These are phyloP conservation scores for Nemania serpens DNA, from an alignment of 2,329 filamentous ascomycete genomes.

Conservation along the genomic window DNA sequence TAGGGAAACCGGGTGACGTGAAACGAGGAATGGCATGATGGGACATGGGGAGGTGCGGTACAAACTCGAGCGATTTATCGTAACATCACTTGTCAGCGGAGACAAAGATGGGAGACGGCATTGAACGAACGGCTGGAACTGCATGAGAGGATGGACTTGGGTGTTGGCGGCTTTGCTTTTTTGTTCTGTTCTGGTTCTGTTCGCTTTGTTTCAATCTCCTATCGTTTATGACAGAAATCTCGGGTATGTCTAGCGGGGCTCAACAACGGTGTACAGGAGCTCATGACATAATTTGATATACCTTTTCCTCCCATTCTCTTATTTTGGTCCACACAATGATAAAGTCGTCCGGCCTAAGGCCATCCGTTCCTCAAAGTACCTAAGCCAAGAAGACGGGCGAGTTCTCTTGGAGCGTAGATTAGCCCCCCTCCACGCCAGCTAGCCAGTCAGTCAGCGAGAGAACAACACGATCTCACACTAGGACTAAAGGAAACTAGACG, in stretches of 20 bases:
- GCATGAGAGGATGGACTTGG: slow-evolving; percentile 8
- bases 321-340: too few relatives aligned
- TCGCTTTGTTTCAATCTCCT: background rate
- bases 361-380: too few relatives aligned
- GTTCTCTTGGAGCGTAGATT: background rate
- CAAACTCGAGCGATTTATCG: background rate
- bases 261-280: slow-evolving; percentile 10
- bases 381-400: too few relatives aligned
- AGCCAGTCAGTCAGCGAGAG: too few relatives aligned
- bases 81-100: slow-evolving; percentile 9
- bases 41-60: background rate
- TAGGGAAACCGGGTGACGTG: background rate
- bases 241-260: slow-evolving; percentile 3
- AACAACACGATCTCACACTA: too few relatives aligned
- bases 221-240: background rate
- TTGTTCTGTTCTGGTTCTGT: background rate
- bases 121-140: background rate
- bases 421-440: too few relatives aligned
- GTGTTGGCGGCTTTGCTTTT: slow-evolving; percentile 20
- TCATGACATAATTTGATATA: slow-evolving; percentile 1
- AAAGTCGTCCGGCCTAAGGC: too few relatives aligned
- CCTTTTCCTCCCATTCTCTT: background rate
- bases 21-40: background rate
- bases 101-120: background rate
- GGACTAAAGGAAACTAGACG: too few relatives aligned